Conservation (phyloP, 306 rosid genomes). For the Rubus idaeus region DNA sequence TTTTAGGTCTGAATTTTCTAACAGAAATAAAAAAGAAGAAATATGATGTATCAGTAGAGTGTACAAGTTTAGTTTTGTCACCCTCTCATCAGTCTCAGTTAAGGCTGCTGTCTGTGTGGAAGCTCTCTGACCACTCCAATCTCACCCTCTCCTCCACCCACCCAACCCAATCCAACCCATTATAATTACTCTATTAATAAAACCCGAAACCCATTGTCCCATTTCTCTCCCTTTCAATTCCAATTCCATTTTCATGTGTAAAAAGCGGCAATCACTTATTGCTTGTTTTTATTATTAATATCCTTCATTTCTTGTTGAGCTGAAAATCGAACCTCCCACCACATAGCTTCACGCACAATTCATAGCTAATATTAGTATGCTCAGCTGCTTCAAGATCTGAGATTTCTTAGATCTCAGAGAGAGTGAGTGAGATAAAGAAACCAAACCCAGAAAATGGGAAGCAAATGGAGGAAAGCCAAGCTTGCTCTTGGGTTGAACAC, state of each 20-base stretch:
- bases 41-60: background rate
- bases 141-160: background rate
- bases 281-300: background rate
- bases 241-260: background rate
- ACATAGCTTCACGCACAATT: background rate
- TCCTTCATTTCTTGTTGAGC: background rate
- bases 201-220: background rate
- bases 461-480: conserved; percentile 84
- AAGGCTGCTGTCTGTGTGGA: conserved; percentile 11
- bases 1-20: too few relatives aligned
- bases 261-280: background rate
- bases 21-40: too few relatives aligned
- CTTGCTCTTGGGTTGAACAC: conserved; percentile 61
- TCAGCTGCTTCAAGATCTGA: conserved; percentile 1
- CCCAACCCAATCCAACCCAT: conserved; percentile 4
- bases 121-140: conserved; percentile 10
- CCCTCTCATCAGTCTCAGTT: background rate
- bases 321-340: background rate
- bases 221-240: background rate
- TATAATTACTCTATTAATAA: background rate
- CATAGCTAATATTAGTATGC: background rate
- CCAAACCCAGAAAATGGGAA: conserved; percentile 44
- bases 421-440: background rate
- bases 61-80: conserved; percentile 15
- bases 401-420: background rate